These are phyloP conservation scores for Chlorella sp. DNA, from an alignment of 139 green algal genomes.

Conservation along the genomic window DNA sequence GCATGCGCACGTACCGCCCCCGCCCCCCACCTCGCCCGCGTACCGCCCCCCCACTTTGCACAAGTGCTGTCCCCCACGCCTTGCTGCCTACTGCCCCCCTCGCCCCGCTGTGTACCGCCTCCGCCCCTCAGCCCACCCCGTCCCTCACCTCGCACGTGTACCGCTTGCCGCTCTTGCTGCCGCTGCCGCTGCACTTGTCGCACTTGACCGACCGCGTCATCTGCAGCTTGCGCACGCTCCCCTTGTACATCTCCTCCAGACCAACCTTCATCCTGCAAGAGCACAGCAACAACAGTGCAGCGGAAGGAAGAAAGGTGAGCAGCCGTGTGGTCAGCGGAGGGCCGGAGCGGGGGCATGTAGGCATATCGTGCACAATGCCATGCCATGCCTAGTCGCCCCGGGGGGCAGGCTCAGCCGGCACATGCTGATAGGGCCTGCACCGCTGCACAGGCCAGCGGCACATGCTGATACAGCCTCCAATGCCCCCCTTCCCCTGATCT, in stretches of 20 bases:
- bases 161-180: slow-evolving; percentile 89
- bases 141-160: slow-evolving; percentile 74
- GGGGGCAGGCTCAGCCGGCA: too few species aligned
- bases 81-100: too few species aligned
- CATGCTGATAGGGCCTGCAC: too few species aligned
- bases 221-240: slow-evolving; percentile 87
- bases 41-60: too few species aligned
- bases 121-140: background rate
- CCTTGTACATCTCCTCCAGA: slow-evolving; percentile 94
- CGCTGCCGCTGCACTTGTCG: slow-evolving; percentile 84
- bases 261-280: slow-evolving; percentile 78
- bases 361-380: background rate
- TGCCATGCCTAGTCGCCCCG: background rate
- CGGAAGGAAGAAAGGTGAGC: background rate
- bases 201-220: slow-evolving; percentile 94
- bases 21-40: slow-evolving; percentile 63
- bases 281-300: too few species aligned
- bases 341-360: background rate
- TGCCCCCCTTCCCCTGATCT: too few species aligned
- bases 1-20: too few species aligned
- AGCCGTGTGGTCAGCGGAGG: background rate
- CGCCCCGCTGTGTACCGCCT: background rate
- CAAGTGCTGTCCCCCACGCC: too few species aligned
- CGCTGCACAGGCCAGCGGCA: too few species aligned
- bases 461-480: too few species aligned